These are phyloP conservation scores for Nannochloropsis gaditana DNA, from an alignment of 108 stramenopile genomes.

Conservation along the genomic window DNA sequence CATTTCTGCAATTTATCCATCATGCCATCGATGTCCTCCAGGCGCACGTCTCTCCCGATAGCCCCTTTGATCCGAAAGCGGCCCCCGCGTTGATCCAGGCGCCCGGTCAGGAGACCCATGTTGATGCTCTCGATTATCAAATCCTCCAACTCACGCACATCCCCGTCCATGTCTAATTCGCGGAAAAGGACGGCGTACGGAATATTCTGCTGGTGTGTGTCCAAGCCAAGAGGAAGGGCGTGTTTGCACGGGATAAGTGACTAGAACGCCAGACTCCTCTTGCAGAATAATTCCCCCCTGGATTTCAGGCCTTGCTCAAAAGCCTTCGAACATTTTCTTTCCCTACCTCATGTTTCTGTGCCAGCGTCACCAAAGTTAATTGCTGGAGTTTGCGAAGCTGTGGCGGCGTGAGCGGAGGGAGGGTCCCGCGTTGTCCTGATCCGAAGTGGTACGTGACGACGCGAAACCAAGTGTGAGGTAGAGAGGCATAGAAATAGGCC, in stretches of 20 bases:
- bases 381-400: slow-evolving; percentile 48
- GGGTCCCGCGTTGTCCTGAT: background rate
- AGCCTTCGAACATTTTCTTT: slow-evolving; percentile 30
- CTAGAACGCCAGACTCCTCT: background rate
- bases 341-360: slow-evolving; percentile 37
- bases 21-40: slow-evolving; percentile 15
- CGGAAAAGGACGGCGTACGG: background rate
- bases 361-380: slow-evolving; percentile 54
- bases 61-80: slow-evolving; percentile 31
- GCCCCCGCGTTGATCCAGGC: slow-evolving; percentile 51
- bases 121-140: slow-evolving; percentile 54
- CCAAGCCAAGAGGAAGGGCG: background rate
- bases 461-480: no score
- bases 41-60: slow-evolving; percentile 24
- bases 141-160: slow-evolving; percentile 51
- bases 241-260: slow-evolving; percentile 4
- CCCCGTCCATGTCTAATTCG: background rate
- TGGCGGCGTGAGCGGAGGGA: background rate
- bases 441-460: no score
- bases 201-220: background rate
- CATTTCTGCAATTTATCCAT: slow-evolving; percentile 22
- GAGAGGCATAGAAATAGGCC: background rate
- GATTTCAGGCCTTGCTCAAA: no score
- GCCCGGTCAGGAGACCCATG: slow-evolving; percentile 51
- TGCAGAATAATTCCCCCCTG: no score